Percentiles rank a stretch among this genome's conserved stretches.
phyloP scores from a whole-genome alignment of 2,329 filamentous ascomycete genomes.

The Diaporthe vexans region DNA sequence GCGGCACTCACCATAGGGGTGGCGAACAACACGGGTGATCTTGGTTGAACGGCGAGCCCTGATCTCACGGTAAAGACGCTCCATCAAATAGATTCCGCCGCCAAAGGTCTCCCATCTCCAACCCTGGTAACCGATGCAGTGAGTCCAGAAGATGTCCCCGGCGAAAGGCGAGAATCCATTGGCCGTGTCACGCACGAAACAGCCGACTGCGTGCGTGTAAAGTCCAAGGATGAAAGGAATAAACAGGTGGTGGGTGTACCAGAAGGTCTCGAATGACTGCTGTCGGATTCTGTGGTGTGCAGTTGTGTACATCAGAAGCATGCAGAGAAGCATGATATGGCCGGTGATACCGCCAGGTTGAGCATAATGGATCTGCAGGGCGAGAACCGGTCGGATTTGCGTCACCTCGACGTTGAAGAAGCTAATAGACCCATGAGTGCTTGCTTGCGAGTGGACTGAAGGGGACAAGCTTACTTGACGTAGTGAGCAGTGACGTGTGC shows the following conservation, averaged over 20 bases:
- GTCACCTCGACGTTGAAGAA: slow-evolving; percentile 95
- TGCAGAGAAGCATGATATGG: slow-evolving; percentile 98
- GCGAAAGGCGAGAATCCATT: slow-evolving; percentile 86
- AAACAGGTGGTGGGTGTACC: slow-evolving; percentile 99
- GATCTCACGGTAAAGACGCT: slow-evolving; percentile 93
- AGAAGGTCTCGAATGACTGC: slow-evolving; percentile 98
- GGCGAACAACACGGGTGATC: slow-evolving; percentile 93
- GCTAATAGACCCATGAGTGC: slow-evolving; percentile 56
- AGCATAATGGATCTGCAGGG: slow-evolving; percentile 91
- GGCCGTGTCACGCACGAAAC: slow-evolving; percentile 90
- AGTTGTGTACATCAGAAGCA: slow-evolving; percentile 98
- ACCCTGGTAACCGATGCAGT: slow-evolving; percentile 95
- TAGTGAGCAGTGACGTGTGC: slow-evolving; percentile 88
- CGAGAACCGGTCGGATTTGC: slow-evolving; percentile 84
- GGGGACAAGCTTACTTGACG: slow-evolving; percentile 79
- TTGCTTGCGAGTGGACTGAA: background rate
- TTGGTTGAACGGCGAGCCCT: slow-evolving; percentile 85
- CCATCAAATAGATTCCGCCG: slow-evolving; percentile 86
- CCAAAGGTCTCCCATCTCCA: slow-evolving; percentile 97
- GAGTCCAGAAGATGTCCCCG: slow-evolving; percentile 84
- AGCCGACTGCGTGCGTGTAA: slow-evolving; percentile 96
- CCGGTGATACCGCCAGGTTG: slow-evolving; percentile 93
- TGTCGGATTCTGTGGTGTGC: slow-evolving; percentile 94
- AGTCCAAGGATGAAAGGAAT: slow-evolving; percentile 93
- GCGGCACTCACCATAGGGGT: slow-evolving; percentile 83